Evolutionary conservation across 805 yeast species (phyloP), one percentile per base, ranked within the genome.

Genomic region (Lipomyces yamanashiensis): DNA sequence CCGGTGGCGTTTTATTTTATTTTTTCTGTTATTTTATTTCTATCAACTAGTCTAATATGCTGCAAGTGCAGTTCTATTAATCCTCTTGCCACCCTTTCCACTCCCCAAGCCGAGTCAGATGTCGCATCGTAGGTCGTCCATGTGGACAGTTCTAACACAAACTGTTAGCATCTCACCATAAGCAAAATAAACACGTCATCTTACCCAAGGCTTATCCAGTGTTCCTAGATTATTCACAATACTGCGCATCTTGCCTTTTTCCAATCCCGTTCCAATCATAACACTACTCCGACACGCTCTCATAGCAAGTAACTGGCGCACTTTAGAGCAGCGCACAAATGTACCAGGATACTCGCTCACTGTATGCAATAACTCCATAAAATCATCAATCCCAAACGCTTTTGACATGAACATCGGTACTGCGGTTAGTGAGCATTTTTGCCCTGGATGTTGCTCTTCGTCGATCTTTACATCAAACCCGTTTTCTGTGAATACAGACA

Each of bases 71-170:
- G 7, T 10, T 50, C 2, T 13, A 4, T 36, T 21, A 6, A 44
- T 66, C 70, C 21, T 23, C 28, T 21, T 53, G 39, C 69, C 69
- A 66, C 19, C 64, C 50, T n/a, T 47, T 44, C 62, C 67, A 60
- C 8, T 33, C 47, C 9, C 53, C 58, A n/a, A 78, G 62, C 0
- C 89, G 91, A 64, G 87, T 84, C 63, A 93, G 79, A 75, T 93
- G 98, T 60, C 99, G 82, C 88, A 95, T 86, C 0, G 99, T 95
- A 0, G 99, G 99, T 67, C 99, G 79, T 0, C 99, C 99, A 76
- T 95, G 99, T 0, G 99, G 99, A 70, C 86, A 83, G 60, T 82
- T 82, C 71, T 66, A 56, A 10, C 3, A n/a, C 41, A 9, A 13
- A 36, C 9, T n/a, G 40, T 28, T 23, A 39, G 43, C 34, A 53